Percentiles rank a stretch among this genome's conserved stretches.
phyloP scores from a whole-genome alignment of 1,284 basidiomycete genomes.

The Grifola frondosa region DNA sequence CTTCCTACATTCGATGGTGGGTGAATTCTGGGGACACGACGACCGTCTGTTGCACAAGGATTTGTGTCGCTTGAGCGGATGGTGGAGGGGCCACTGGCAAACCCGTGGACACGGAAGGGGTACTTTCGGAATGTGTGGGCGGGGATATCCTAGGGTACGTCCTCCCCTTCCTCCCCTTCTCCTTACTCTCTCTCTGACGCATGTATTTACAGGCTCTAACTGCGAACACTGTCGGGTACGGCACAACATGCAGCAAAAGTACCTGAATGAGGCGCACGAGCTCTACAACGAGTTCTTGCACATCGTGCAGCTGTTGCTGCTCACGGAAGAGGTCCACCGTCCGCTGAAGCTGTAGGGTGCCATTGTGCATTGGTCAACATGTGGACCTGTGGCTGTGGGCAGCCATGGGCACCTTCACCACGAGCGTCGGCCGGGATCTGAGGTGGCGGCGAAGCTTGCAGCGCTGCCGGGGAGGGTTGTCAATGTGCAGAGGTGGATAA shows the following conservation, averaged over 20 bases:
- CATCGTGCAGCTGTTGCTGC: slow-evolving; percentile 85
- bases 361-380: no score
- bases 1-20: no score
- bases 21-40: slow-evolving; percentile 99
- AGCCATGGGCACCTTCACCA: no score
- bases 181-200: slow-evolving; percentile 1
- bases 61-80: slow-evolving; percentile 95
- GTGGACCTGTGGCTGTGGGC: no score
- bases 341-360: slow-evolving; percentile 88
- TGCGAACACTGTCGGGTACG: slow-evolving; percentile 96
- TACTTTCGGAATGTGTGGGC: no score
- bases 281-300: slow-evolving; percentile 97
- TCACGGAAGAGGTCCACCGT: slow-evolving; percentile 95
- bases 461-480: no score
- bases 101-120: slow-evolving; percentile 98
- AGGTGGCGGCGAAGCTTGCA: no score
- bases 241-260: slow-evolving; percentile 97
- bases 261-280: slow-evolving; percentile 89
- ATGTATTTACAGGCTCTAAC: slow-evolving; percentile 60
- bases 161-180: slow-evolving; percentile 3
- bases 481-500: no score
- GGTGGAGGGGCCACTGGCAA: slow-evolving; percentile 92
- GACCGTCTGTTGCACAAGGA: slow-evolving; percentile 96
- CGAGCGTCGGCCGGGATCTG: no score
- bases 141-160: slow-evolving; percentile 88